Base-by-base conservation (phyloP, 2,329 filamentous ascomycete genomes). In the Phialocephala subalpina region DNA sequence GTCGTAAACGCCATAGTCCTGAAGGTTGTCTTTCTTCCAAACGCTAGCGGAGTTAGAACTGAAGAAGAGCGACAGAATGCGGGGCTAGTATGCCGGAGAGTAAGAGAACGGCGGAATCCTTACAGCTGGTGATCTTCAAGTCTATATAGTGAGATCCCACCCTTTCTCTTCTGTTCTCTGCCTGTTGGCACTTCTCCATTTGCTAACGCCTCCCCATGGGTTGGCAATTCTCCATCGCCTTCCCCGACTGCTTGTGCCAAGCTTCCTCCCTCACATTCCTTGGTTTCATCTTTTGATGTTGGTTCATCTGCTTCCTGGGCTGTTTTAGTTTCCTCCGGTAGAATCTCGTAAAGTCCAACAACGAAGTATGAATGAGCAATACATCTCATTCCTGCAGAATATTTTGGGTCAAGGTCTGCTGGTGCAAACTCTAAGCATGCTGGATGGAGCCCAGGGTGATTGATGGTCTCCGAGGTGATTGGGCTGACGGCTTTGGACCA, bases 1-100 rank as follows among this genome's bases (percentile, higher is more conserved):
- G 76, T 97, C 94, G 61, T 97, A 85, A 33, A 97, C 85, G 6
- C 93, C 94, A 60, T 89, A 93, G 3, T 53, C 49, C 14, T 33
- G 7, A 88, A 85, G 25, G 92, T 88, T 5, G 81, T 74, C 4
- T 90, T 69, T 0, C 85, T 90, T 74, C 92, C 87, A 4, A 90
- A 73, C 63, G 84, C 80, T 1, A 77, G 77, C 29, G 70, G 8
- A 38, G 27, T 60, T 27, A 57, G 52, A 16, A 36, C 18, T 27
- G 25, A 45, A 29, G 53, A 12, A 29, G 56, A 49, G 38, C 4
- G 1, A 40, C 16, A 52, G 8, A 7, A n/a, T 38, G 16, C 9
- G 11, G 40, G 42, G 7, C 11, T 25, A 29, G 16, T 27, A 25
- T 58, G 11, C 33, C 12, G 18, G n/a, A 47, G 18, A 16, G 1